These are phyloP conservation scores for Colletotrichum tropicale DNA, from an alignment of 2,329 filamentous ascomycete species.

Conservation along the genomic window DNA sequence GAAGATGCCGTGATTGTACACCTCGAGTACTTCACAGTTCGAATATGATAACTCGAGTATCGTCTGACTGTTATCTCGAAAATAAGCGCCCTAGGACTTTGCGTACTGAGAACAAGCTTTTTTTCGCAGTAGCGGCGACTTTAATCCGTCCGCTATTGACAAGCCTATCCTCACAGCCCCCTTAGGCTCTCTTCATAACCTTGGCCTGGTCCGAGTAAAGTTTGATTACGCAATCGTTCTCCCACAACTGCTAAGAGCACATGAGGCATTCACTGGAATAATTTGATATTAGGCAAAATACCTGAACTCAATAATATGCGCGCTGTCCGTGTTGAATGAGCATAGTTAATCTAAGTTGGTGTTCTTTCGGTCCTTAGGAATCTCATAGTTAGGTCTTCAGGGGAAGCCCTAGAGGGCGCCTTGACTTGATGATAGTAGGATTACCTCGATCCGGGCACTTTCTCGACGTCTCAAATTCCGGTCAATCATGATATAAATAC, in stretches of 20 bases:
- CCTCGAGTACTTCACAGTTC: too few species aligned
- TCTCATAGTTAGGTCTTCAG: not conserved
- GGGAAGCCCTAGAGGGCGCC: not conserved
- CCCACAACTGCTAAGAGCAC: not conserved
- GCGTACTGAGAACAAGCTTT: not conserved
- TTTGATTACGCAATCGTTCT: not conserved
- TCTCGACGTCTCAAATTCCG: not conserved
- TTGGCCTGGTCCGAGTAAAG: not conserved
- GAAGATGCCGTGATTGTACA: too few species aligned
- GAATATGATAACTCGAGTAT: too few species aligned
- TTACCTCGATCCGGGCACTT: not conserved
- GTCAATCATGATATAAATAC: not conserved
- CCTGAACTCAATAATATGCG: not conserved
- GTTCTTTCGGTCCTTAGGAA: not conserved
- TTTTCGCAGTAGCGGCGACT: not conserved
- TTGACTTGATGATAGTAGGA: not conserved
- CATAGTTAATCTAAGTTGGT: not conserved
- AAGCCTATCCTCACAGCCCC: not conserved
- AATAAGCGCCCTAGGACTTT: not conserved
- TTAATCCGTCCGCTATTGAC: not conserved
- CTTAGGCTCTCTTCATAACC: not conserved
- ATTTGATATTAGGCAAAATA: not conserved
- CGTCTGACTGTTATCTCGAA: not conserved
- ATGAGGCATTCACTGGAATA: not conserved
- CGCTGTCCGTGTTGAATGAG: not conserved